Percentiles rank a stretch among this genome's conserved stretches.
Evolutionary conservation across 2,329 filamentous ascomycete species (phyloP).

Genomic region (Nothopassalora personata): DNA sequence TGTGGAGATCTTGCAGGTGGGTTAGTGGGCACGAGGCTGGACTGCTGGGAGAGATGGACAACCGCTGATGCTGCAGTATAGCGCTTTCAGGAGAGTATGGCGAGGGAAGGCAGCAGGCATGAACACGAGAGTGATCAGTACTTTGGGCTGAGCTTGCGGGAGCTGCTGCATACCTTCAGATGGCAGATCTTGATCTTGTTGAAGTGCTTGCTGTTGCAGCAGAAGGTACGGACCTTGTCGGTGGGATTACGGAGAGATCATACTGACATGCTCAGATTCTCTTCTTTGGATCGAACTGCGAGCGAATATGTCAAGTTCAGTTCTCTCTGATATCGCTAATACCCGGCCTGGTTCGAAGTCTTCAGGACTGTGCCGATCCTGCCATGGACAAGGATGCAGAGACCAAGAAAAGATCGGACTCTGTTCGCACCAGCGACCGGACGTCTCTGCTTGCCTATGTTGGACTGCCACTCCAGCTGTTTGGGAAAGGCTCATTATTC

Average conservation of each 20-base stretch:
- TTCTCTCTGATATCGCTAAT: constrained; percentile 95
- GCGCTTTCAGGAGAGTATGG: constrained; percentile 85
- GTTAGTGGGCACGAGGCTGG: constrained; percentile 15
- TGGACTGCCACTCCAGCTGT: constrained; percentile 90
- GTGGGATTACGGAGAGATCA: neutral
- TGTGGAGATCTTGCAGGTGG: constrained; percentile 71
- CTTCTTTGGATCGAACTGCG: constrained; percentile 95
- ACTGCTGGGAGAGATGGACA: neutral
- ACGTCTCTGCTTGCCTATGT: constrained; percentile 86
- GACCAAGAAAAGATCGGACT: constrained; percentile 69
- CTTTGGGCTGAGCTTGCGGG: constrained; percentile 61
- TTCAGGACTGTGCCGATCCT: constrained; percentile 96
- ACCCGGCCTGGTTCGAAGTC: constrained; percentile 79
- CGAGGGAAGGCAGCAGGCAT: constrained; percentile 52
- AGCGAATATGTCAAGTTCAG: constrained; percentile 95
- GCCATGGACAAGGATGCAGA: constrained; percentile 79
- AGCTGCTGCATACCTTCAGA: constrained; percentile 89
- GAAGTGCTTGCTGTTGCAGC: constrained; percentile 89
- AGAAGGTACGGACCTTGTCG: constrained; percentile 69
- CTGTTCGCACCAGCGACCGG: constrained; percentile 84
- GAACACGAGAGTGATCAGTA: constrained; percentile 79
- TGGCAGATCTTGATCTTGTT: constrained; percentile 90
- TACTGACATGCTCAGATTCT: constrained; percentile 65
- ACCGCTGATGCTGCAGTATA: constrained; percentile 34
- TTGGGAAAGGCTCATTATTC: constrained; percentile 92